Conservation (phyloP, 2,329 filamentous ascomycete genomes). For the Cladorrhinum sp. region DNA sequence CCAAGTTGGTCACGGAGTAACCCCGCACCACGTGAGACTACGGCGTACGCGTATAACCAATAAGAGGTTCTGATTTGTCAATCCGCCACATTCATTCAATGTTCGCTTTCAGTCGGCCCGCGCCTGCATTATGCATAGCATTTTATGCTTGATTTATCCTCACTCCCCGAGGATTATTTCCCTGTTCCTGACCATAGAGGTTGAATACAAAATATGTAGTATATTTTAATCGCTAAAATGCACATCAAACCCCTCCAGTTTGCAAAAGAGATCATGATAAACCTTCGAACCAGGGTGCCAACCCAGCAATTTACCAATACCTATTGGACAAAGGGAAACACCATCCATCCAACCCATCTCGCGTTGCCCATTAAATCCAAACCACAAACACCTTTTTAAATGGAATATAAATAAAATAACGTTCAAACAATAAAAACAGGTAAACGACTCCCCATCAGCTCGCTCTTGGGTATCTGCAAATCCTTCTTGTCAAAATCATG, state of each 20-base stretch:
- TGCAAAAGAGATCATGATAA: no score
- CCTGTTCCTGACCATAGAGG: background rate
- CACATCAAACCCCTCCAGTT: no score
- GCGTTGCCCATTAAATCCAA: background rate
- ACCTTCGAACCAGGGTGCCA: no score
- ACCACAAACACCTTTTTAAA: background rate
- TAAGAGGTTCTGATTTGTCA: background rate
- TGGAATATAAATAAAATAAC: background rate
- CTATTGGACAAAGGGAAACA: background rate
- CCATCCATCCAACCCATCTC: background rate
- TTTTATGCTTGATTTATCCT: background rate
- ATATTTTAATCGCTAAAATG: no score
- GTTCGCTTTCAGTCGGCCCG: background rate
- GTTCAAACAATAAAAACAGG: constrained; percentile 48
- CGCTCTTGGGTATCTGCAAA: constrained; percentile 49
- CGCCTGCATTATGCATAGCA: background rate
- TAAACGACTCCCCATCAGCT: constrained; percentile 52
- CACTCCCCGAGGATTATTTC: background rate
- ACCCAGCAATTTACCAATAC: background rate
- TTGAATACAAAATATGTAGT: no score
- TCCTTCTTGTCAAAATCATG: constrained; percentile 56
- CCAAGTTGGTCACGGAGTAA: background rate
- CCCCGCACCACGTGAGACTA: background rate
- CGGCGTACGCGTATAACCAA: background rate
- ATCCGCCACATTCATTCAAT: background rate